Conservation (phyloP, 73 alveolate genomes). For the Effrenium voratum region DNA sequence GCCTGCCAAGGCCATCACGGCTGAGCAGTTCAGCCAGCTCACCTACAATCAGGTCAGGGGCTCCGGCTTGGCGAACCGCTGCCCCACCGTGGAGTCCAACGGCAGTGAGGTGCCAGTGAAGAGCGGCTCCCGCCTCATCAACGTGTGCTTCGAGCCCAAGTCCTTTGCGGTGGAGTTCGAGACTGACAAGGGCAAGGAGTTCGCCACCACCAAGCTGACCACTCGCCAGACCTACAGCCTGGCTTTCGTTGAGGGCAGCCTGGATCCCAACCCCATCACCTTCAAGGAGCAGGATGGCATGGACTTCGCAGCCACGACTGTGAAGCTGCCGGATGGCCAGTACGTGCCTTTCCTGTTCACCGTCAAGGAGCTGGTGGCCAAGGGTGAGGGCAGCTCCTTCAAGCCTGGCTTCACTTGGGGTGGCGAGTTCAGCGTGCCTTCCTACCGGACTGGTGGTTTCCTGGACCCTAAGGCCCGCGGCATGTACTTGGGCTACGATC, state of each 20-base stretch:
- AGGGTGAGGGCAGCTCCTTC: constrained; percentile 91
- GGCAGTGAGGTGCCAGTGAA: constrained; percentile 74
- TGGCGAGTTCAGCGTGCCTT: constrained; percentile 94
- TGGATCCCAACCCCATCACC: constrained; percentile 84
- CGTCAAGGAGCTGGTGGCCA: constrained; percentile 94
- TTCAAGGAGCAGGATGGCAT: constrained; percentile 94
- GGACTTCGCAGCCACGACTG: constrained; percentile 94
- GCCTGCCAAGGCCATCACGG: constrained; percentile 90
- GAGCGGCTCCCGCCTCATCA: constrained; percentile 52
- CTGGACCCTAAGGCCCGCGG: constrained; percentile 95
- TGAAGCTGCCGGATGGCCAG: constrained; percentile 95
- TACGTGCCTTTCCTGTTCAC: constrained; percentile 94
- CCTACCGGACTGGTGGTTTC: constrained; percentile 94
- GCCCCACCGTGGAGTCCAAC: constrained; percentile 95
- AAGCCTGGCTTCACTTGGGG: constrained; percentile 94
- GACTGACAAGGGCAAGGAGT: constrained; percentile 94
- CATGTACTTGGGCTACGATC: constrained; percentile 86
- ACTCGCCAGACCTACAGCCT: constrained; percentile 94
- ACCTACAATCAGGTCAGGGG: constrained; percentile 91
- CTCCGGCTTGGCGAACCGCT: constrained; percentile 95
- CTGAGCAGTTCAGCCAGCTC: constrained; percentile 92
- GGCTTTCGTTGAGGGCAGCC: constrained; percentile 94
- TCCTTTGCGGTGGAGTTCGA: constrained; percentile 94
- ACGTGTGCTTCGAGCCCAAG: constrained; percentile 95
- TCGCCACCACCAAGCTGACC: constrained; percentile 92